These are phyloP conservation scores for Phytopythium kandeliae DNA, from an alignment of 352 stramenopile species.

Conservation along the genomic window DNA sequence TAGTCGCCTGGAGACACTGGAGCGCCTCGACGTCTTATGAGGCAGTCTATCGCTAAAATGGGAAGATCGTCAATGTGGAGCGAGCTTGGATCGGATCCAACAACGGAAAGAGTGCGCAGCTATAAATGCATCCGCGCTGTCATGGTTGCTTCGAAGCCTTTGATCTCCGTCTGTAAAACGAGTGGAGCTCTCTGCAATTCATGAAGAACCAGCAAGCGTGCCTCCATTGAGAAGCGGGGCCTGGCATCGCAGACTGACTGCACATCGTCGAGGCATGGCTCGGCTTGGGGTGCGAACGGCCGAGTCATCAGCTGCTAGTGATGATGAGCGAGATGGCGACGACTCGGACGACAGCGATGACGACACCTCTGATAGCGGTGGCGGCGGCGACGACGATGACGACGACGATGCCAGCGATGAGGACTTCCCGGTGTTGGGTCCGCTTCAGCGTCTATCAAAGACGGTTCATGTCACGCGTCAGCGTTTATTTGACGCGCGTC, in stretches of 20 bases:
- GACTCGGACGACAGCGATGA: constrained; percentile 15
- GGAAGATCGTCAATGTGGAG: not conserved
- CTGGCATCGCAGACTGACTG: too few relatives aligned
- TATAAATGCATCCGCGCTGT: too few relatives aligned
- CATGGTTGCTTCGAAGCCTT: too few relatives aligned
- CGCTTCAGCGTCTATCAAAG: constrained; percentile 17
- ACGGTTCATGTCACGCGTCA: constrained; percentile 32
- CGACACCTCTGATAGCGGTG: not conserved
- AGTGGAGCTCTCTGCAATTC: too few relatives aligned
- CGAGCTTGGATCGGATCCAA: too few relatives aligned
- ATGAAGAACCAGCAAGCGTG: too few relatives aligned
- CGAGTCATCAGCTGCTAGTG: not conserved
- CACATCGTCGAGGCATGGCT: constrained; percentile 1
- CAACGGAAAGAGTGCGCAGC: too few relatives aligned
- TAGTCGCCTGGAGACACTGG: too few relatives aligned
- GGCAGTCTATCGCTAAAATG: not conserved
- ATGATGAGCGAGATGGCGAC: constrained; percentile 2
- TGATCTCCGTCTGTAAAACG: too few relatives aligned
- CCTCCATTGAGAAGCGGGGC: too few relatives aligned
- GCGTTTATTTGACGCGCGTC: constrained; percentile 26
- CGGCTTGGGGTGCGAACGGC: not conserved
- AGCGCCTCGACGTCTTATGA: not conserved
- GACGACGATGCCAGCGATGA: constrained; percentile 29
- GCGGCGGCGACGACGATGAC: constrained; percentile 11
- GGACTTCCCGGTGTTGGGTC: constrained; percentile 12